Evolutionary conservation across 192 early-diverging fungal species (phyloP).

Genomic region (Coemansia sp.): DNA sequence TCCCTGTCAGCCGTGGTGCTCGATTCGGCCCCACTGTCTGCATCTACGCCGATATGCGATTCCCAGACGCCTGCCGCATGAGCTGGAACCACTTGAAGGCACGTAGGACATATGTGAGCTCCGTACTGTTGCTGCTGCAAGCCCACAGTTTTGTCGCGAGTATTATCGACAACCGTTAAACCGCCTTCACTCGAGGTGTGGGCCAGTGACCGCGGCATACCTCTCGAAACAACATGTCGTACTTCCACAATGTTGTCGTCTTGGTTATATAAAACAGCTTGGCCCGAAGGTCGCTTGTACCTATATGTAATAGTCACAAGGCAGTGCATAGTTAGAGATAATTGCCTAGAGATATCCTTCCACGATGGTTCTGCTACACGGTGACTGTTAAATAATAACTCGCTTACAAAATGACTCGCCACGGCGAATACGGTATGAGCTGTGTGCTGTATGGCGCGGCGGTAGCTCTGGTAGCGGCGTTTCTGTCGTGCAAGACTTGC

Average conservation of each 20-base stretch:
- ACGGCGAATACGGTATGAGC: conserved; percentile 48
- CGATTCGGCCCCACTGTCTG: neutral
- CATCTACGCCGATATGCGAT: conserved; percentile 4
- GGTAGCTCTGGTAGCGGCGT: neutral
- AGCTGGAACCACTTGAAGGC: conserved; percentile 18
- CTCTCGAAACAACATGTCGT: conserved; percentile 27
- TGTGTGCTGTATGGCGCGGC: conserved; percentile 21
- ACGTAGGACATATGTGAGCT: conserved; percentile 27
- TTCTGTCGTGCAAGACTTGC: neutral
- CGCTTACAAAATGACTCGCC: conserved; percentile 51
- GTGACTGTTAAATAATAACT: neutral
- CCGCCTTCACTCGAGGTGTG: conserved; percentile 5
- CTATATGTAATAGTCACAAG: conserved; percentile 11
- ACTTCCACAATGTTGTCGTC: conserved; percentile 56
- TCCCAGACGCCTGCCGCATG: conserved; percentile 8
- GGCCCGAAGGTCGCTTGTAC: conserved; percentile 36
- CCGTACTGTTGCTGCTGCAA: conserved; percentile 2
- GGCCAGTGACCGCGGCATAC: neutral
- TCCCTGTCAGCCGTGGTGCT: conserved; percentile 29
- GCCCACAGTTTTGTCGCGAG: neutral
- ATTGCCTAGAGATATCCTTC: neutral
- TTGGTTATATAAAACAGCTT: conserved; percentile 69
- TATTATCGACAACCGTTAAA: conserved; percentile 3
- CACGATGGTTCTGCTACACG: neutral
- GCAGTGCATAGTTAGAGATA: neutral